Base-by-base conservation (phyloP, 1,139 yeast species). In the Wickerhamomyces sp. region DNA sequence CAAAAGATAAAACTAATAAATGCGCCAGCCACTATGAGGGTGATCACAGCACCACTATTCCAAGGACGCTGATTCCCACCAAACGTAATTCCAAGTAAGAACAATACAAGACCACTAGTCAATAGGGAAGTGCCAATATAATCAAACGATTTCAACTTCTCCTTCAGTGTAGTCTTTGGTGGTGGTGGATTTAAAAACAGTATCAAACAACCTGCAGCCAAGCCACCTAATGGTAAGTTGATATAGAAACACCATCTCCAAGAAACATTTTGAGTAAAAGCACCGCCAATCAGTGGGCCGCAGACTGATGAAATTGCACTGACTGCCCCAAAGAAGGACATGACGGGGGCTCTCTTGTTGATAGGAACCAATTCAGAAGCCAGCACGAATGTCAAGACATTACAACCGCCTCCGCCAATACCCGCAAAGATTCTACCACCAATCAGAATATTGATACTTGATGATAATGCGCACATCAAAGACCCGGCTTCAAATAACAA, bases 171-270 rank as follows among this genome's bases (percentile, higher is more conserved):
- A 11, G 78, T 76, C 30, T 60, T 61, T 3, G 79, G 72, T 36
- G 55, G 65, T 10, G 84, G 84, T n/a, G 89, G 86, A 39, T 75
- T 69, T 64, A 79, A 81, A n/a, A 75, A 69, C 37, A 71, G 57
- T 10, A 68, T 48, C 41, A 84, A 68, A 14, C 75, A 57, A 0
- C 64, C 60, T 27, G 74, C 61, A 0, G 85, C 81, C 4, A 73
- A 48, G 0, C 84, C 90, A 15, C 87, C 86, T 41, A 83, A 67
- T 8, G 91, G 89, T 49, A 85, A 64, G 60, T 84, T 84, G 55
- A 85, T 72, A 61, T 79, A 85, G 61, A 84, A 85, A 55, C 87
- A 80, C 91, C 91, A 84, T 60, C 93, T 72, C 93, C 93, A 85
- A 14, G 80, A 69, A 4, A 76, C 79, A 44, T 76, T 70, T 13